Conservation (phyloP, 2,329 filamentous ascomycete genomes). For the Diaporthe sp. region DNA sequence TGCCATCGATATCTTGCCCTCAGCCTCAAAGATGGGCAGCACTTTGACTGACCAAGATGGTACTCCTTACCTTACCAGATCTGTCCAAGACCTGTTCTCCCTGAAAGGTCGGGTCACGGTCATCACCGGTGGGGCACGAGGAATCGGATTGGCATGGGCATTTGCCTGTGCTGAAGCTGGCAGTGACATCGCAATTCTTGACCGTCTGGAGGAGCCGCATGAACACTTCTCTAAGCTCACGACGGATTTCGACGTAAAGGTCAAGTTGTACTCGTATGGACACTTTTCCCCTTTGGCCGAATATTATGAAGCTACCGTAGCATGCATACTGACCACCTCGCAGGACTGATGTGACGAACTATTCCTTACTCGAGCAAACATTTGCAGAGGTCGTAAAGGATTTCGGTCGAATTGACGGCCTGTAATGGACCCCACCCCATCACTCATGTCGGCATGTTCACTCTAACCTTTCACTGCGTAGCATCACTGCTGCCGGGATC, state of each 20-base stretch:
- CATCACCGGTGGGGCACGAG: slow-evolving; percentile 63
- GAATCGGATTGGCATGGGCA: slow-evolving; percentile 61
- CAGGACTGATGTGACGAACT: not conserved
- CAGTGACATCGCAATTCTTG: slow-evolving; percentile 59
- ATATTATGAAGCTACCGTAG: not conserved
- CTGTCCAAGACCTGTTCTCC: slow-evolving; percentile 26
- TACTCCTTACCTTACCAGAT: slow-evolving; percentile 1
- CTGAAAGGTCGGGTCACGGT: slow-evolving; percentile 47
- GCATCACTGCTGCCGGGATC: not conserved
- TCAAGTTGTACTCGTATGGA: not conserved
- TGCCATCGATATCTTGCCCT: not conserved
- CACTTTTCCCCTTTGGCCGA: not conserved
- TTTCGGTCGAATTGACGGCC: not conserved
- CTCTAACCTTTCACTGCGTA: not conserved
- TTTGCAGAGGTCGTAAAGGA: not conserved
- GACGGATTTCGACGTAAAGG: not conserved
- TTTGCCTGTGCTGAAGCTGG: slow-evolving; percentile 60
- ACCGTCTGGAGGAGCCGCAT: slow-evolving; percentile 39
- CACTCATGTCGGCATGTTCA: too few species aligned
- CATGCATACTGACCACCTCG: not conserved
- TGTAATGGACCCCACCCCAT: not conserved
- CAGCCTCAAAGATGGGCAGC: not conserved
- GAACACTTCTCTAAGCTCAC: slow-evolving; percentile 12
- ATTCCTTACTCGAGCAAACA: not conserved
- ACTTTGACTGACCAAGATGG: not conserved